phyloP scores from a whole-genome alignment of 1,284 basidiomycete species.

The Ganoderma sinense region DNA sequence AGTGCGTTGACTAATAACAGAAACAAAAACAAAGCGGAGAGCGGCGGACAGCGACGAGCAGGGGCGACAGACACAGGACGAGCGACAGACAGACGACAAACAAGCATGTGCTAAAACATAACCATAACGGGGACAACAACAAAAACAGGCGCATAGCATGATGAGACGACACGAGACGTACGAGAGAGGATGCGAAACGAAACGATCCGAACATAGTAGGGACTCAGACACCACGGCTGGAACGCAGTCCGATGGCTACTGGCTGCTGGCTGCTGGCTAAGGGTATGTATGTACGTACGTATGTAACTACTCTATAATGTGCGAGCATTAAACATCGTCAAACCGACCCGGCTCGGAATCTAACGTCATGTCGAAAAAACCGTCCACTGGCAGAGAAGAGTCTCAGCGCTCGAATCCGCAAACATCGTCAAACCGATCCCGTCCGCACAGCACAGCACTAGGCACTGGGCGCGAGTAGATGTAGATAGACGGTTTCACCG shows the following conservation, averaged over 20 bases:
- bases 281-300: neutral
- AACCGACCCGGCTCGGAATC: neutral
- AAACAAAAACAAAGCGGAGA: neutral
- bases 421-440: neutral
- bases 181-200: neutral
- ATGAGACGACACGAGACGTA: neutral
- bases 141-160: neutral
- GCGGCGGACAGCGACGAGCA: neutral
- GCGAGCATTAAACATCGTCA: neutral
- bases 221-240: neutral
- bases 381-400: too few relatives aligned
- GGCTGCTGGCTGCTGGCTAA: neutral
- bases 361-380: too few relatives aligned
- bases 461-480: too few relatives aligned
- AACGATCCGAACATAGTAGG: neutral
- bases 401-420: neutral
- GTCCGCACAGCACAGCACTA: too few relatives aligned
- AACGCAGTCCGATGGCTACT: neutral
- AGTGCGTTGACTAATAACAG: neutral
- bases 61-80: neutral
- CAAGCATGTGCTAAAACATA: neutral
- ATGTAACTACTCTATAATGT: neutral
- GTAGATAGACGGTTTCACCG: too few relatives aligned
- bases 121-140: neutral
- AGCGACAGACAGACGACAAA: neutral